A percentile compares a stretch with the other conserved stretches of the same genome.
phyloP scores from a whole-genome alignment of 306 rosid species.

The Castanea sativa region DNA sequence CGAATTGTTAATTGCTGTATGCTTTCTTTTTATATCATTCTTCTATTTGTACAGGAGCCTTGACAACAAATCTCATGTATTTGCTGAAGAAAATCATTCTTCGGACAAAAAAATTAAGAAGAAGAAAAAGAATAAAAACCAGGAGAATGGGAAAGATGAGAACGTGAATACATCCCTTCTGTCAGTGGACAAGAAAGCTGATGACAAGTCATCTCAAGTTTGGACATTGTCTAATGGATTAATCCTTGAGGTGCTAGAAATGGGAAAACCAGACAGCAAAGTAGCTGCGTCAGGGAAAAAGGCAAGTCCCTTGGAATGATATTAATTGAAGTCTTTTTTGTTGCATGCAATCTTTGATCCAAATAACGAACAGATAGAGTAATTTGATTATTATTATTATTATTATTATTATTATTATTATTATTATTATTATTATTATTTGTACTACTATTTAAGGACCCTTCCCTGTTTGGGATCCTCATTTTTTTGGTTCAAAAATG shows the following conservation, averaged over 20 bases:
- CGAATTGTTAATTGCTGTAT: not conserved
- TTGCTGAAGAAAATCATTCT: slow-evolving; percentile 37
- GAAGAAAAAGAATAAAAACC: slow-evolving; percentile 52
- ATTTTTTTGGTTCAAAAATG: no score
- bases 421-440: not conserved
- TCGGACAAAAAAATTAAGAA: slow-evolving; percentile 43
- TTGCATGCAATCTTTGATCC: not conserved
- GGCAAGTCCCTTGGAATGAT: slow-evolving; percentile 39
- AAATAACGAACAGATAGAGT: not conserved
- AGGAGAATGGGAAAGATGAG: slow-evolving; percentile 33
- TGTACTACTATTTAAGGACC: no score
- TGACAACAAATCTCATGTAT: slow-evolving; percentile 19
- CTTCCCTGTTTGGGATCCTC: no score
- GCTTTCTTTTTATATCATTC: not conserved
- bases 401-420: not conserved
- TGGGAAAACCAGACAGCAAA: slow-evolving; percentile 62
- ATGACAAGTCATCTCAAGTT: slow-evolving; percentile 40
- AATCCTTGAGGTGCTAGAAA: slow-evolving; percentile 54
- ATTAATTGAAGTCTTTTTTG: not conserved
- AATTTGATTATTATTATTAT: not conserved
- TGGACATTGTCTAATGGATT: slow-evolving; percentile 54
- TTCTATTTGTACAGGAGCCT: slow-evolving; percentile 35
- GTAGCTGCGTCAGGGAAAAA: slow-evolving; percentile 64
- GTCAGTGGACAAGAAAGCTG: slow-evolving; percentile 26
- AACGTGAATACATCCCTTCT: slow-evolving; percentile 27